A percentile compares a stretch with the other conserved stretches of the same genome.
Conservation (phyloP, 1,284 basidiomycete species). For the Trametes sp. region DNA sequence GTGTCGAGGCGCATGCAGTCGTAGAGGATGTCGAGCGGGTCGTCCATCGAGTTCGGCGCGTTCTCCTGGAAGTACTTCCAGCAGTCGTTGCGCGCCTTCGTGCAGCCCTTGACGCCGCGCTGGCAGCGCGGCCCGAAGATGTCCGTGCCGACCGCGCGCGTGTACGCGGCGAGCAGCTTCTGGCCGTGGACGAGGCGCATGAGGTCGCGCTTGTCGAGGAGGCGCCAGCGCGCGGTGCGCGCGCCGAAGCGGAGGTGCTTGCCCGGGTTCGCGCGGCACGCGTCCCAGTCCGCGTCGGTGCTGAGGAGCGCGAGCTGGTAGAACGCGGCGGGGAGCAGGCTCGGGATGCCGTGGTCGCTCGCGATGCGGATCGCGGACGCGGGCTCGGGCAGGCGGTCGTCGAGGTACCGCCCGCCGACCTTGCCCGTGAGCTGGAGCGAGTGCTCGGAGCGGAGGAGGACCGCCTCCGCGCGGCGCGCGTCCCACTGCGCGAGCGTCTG, state of each 20-base stretch:
- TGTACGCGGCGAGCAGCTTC: constrained; percentile 42
- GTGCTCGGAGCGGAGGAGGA: constrained; percentile 43
- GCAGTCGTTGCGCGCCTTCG: constrained; percentile 40
- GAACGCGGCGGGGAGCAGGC: constrained; percentile 46
- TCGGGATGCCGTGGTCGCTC: constrained; percentile 41
- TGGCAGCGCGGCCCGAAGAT: constrained; percentile 41
- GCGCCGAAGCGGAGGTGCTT: constrained; percentile 44
- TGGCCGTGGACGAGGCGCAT: constrained; percentile 44
- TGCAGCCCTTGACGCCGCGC: constrained; percentile 39
- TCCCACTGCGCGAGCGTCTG: constrained; percentile 45
- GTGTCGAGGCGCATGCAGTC: constrained; percentile 42
- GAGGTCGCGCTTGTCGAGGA: constrained; percentile 43
- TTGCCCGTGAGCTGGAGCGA: constrained; percentile 40
- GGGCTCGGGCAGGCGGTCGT: constrained; percentile 45
- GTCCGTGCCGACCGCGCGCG: constrained; percentile 41
- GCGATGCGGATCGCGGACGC: constrained; percentile 44
- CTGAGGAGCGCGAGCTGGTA: constrained; percentile 43
- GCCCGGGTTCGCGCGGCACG: constrained; percentile 38
- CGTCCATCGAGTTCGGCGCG: constrained; percentile 44
- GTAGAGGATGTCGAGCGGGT: constrained; percentile 43
- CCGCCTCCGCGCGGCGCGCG: constrained; percentile 39
- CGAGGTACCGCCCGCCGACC: constrained; percentile 42
- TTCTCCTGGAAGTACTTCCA: constrained; percentile 47
- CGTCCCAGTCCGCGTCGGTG: constrained; percentile 45
- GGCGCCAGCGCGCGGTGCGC: constrained; percentile 42